A percentile compares a stretch with the other conserved stretches of the same genome.
phyloP scores from a whole-genome alignment of 805 yeast genomes.

The Ogataea nitratoaversa region DNA sequence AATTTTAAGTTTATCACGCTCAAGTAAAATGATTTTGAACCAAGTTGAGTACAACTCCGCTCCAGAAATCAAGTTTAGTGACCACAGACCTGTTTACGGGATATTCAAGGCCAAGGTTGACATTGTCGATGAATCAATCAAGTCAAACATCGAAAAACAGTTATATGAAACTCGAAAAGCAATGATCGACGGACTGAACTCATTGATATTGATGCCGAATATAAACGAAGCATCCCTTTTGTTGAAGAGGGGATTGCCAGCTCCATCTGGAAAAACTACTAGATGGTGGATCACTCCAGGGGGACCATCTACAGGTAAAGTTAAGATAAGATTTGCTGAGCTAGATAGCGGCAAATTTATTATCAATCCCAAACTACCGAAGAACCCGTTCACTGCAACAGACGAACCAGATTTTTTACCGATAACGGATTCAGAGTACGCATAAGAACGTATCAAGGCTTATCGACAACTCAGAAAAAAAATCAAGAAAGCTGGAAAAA shows the following conservation, averaged over 20 bases:
- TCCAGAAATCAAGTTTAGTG: conserved; percentile 63
- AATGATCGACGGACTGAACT: conserved; percentile 37
- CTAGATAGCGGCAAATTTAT: conserved; percentile 38
- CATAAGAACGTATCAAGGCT: background rate
- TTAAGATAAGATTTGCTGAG: conserved; percentile 57
- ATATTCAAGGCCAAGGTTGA: conserved; percentile 59
- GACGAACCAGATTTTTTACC: conserved; percentile 50
- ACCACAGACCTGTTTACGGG: conserved; percentile 88
- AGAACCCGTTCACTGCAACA: conserved; percentile 66
- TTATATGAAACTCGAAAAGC: conserved; percentile 49
- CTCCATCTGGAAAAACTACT: conserved; percentile 77
- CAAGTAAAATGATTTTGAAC: conserved; percentile 48
- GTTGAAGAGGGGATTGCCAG: conserved; percentile 54
- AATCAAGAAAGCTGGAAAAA: no score
- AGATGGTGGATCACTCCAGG: conserved; percentile 87
- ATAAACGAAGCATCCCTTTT: conserved; percentile 15
- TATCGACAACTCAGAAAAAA: background rate
- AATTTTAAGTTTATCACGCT: conserved; percentile 56
- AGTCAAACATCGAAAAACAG: conserved; percentile 46
- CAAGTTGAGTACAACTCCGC: conserved; percentile 60
- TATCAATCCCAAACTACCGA: conserved; percentile 65
- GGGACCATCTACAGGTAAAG: conserved; percentile 33
- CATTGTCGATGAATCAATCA: conserved; percentile 56
- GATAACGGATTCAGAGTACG: background rate
- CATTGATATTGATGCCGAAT: conserved; percentile 25